phyloP scores from a whole-genome alignment of 352 stramenopile genomes.

The Aphanomyces cochlioides region DNA sequence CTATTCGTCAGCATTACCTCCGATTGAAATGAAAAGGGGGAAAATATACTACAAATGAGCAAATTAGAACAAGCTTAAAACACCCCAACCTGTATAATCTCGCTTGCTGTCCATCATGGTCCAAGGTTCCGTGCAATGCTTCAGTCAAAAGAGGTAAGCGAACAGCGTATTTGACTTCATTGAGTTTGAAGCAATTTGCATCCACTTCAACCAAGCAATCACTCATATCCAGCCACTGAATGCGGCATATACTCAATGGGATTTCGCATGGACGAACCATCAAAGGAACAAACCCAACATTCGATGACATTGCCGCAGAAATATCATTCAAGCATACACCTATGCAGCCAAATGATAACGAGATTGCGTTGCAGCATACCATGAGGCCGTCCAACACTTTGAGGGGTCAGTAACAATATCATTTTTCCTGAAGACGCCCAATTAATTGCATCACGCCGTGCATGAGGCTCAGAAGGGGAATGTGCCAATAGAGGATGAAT shows the following conservation, averaged over 20 bases:
- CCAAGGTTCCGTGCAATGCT: constrained; percentile 54
- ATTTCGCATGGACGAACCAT: constrained; percentile 74
- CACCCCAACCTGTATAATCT: constrained; percentile 41
- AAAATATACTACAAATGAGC: constrained; percentile 36
- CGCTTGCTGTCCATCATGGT: constrained; percentile 70
- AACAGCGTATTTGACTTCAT: constrained; percentile 49
- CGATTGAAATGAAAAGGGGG: constrained; percentile 66
- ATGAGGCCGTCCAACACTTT: constrained; percentile 60
- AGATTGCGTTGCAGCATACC: constrained; percentile 23
- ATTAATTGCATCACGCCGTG: constrained; percentile 42
- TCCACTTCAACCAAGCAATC: constrained; percentile 56
- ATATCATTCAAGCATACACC: constrained; percentile 70
- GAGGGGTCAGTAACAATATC: constrained; percentile 61
- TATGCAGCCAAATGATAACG: background rate
- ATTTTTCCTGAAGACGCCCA: constrained; percentile 63
- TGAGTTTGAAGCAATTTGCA: constrained; percentile 37
- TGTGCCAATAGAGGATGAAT: constrained; percentile 18
- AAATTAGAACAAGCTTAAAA: constrained; percentile 24
- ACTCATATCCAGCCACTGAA: constrained; percentile 76
- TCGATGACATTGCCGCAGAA: constrained; percentile 59
- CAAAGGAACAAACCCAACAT: constrained; percentile 65
- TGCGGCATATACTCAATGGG: constrained; percentile 72
- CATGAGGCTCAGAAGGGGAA: constrained; percentile 18
- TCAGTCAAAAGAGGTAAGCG: constrained; percentile 53
- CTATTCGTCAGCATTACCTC: constrained; percentile 20